phyloP scores from a whole-genome alignment of 2,329 filamentous ascomycete species.

The Alternaria atra region DNA sequence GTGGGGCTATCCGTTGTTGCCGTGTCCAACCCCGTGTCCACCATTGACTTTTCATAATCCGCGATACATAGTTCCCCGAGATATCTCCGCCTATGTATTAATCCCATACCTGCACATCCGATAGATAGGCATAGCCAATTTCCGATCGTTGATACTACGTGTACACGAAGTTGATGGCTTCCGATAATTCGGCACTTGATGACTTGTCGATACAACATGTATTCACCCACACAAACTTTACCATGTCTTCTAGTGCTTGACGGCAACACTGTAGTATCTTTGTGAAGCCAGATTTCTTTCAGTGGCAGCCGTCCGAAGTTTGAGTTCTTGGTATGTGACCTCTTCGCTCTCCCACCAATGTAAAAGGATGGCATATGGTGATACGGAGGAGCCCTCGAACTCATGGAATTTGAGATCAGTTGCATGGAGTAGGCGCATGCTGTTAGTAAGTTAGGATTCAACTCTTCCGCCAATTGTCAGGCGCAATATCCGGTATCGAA shows the following conservation, averaged over 20 bases:
- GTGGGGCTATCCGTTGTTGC: background rate
- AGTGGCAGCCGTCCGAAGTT: background rate
- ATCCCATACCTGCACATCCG: background rate
- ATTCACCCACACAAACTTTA: background rate
- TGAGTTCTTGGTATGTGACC: background rate
- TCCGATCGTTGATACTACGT: background rate
- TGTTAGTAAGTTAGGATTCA: background rate
- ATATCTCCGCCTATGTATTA: no score
- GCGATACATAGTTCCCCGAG: background rate
- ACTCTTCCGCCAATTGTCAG: no score
- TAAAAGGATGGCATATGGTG: background rate
- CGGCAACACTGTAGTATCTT: background rate
- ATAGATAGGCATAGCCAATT: background rate
- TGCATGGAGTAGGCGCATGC: background rate
- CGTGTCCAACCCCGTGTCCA: background rate
- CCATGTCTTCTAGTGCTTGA: background rate
- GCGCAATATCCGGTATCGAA: no score
- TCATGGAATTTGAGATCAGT: background rate
- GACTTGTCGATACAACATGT: background rate
- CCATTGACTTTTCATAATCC: background rate
- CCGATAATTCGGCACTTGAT: background rate
- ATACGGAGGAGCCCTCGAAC: background rate
- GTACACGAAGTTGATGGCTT: background rate
- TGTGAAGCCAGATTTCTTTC: background rate
- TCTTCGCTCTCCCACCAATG: background rate